Evolutionary conservation across 208 protist genomes (phyloP).

Genomic region (Leishmania martiniquensis): DNA sequence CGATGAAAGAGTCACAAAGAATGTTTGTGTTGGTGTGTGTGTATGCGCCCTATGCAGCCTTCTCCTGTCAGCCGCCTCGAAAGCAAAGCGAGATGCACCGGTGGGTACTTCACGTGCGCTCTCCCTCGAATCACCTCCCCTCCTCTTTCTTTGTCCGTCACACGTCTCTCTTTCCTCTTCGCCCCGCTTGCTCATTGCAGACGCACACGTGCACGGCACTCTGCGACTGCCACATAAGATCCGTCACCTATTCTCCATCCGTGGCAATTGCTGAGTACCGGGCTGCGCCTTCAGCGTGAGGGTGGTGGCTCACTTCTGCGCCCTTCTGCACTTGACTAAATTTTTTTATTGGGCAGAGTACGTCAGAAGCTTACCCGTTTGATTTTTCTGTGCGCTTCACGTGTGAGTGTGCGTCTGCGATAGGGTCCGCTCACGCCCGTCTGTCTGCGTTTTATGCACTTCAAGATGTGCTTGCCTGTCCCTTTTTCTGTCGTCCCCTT

Average conservation of each 20-base stretch:
- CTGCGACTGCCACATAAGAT: too few species aligned
- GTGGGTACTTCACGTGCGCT: not conserved
- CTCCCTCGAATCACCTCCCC: not conserved
- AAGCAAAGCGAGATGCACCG: not conserved
- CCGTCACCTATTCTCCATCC: too few species aligned
- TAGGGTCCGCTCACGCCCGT: not conserved
- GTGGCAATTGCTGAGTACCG: too few species aligned
- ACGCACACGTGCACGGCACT: not conserved
- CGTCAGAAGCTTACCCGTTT: not conserved
- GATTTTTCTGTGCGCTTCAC: not conserved
- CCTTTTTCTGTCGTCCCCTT: not conserved
- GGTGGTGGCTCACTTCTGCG: not conserved
- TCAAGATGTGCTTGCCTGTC: not conserved
- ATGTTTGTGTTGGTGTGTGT: not conserved
- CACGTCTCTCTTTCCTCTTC: not conserved
- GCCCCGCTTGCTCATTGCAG: not conserved
- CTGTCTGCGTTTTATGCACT: not conserved
- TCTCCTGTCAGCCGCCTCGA: not conserved
- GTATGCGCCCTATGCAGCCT: not conserved
- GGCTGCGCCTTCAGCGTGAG: too few species aligned
- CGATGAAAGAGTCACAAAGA: not conserved
- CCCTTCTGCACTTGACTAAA: not conserved
- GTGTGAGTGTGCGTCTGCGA: not conserved
- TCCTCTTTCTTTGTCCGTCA: not conserved
- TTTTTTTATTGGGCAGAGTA: not conserved